These are phyloP conservation scores for Mycena kentingensis DNA, from an alignment of 768 basidiomycete species.

Conservation along the genomic window DNA sequence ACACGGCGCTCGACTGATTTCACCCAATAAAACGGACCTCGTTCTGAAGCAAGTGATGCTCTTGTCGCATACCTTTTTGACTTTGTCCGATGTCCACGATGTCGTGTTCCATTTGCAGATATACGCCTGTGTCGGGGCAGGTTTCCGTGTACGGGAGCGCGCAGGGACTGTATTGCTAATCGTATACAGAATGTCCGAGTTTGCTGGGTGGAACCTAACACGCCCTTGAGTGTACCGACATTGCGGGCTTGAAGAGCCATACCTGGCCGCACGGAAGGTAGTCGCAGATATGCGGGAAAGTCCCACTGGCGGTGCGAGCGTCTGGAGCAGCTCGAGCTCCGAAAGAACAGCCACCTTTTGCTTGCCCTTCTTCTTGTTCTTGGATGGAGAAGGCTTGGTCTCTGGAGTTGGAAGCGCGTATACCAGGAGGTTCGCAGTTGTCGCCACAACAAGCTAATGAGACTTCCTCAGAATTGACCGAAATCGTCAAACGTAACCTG, in stretches of 20 bases:
- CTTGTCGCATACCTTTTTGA: constrained; percentile 74
- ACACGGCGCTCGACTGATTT: too few relatives aligned
- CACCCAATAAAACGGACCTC: constrained; percentile 53
- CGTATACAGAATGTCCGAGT: constrained; percentile 61
- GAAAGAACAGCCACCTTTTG: constrained; percentile 36
- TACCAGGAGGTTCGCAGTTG: constrained; percentile 63
- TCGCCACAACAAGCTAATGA: constrained; percentile 63
- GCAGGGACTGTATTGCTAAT: constrained; percentile 69
- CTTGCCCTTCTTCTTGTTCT: constrained; percentile 46
- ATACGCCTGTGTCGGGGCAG: constrained; percentile 59
- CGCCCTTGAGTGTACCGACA: neutral
- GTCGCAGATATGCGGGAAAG: constrained; percentile 48
- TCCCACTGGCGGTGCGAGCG: constrained; percentile 55
- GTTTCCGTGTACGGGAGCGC: constrained; percentile 57
- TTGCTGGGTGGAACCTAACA: constrained; percentile 57
- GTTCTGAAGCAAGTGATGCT: constrained; percentile 87
- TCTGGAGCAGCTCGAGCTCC: constrained; percentile 46
- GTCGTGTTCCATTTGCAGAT: constrained; percentile 73
- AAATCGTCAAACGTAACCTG: constrained; percentile 34
- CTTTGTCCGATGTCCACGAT: constrained; percentile 66
- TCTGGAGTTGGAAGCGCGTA: constrained; percentile 52
- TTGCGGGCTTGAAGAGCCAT: constrained; percentile 10
- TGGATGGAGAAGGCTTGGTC: constrained; percentile 21
- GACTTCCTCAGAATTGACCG: neutral
- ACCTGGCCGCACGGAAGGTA: constrained; percentile 70